A percentile compares a stretch with the other conserved stretches of the same genome.
These are phyloP conservation scores for Pythium rhizo-oryzae DNA, from an alignment of 352 stramenopile genomes.

Conservation along the genomic window DNA sequence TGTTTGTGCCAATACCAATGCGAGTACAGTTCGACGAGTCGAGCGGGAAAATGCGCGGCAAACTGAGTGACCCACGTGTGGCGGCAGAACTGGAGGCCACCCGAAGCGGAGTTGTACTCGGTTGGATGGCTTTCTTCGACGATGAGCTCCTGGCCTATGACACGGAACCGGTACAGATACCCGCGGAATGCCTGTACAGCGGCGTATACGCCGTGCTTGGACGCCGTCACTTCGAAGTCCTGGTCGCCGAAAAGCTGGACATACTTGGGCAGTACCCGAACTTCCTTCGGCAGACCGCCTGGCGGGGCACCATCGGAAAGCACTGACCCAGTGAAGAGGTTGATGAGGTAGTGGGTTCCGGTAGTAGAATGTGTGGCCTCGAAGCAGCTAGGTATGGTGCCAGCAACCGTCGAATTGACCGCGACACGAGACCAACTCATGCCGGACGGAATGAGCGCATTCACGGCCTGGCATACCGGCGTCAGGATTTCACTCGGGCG, in stretches of 20 bases:
- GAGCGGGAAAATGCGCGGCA: constrained; percentile 26
- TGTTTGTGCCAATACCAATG: constrained; percentile 57
- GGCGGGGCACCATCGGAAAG: constrained; percentile 24
- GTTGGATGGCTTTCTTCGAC: constrained; percentile 6
- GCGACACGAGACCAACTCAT: constrained; percentile 6
- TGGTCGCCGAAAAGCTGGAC: constrained; percentile 26
- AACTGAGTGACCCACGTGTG: constrained; percentile 34
- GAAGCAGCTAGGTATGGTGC: constrained; percentile 12
- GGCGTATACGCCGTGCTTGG: constrained; percentile 4
- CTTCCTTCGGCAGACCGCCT: constrained; percentile 14
- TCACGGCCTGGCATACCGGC: constrained; percentile 14
- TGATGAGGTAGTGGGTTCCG: constrained; percentile 29
- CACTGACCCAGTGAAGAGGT: constrained; percentile 25
- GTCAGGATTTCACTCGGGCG: constrained; percentile 3
- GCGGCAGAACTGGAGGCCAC: constrained; percentile 9
- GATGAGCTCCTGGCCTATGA: neutral
- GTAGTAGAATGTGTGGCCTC: constrained; percentile 10
- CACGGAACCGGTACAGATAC: constrained; percentile 9
- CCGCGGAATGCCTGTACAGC: constrained; percentile 15
- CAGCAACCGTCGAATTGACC: neutral
- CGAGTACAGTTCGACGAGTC: constrained; percentile 40
- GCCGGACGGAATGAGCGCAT: constrained; percentile 5
- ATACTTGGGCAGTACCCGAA: constrained; percentile 8
- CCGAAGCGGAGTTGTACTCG: neutral
- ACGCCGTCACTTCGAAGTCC: constrained; percentile 29